Evolutionary conservation across 768 basidiomycete species (phyloP).

Genomic region (Russula ochroleuca): DNA sequence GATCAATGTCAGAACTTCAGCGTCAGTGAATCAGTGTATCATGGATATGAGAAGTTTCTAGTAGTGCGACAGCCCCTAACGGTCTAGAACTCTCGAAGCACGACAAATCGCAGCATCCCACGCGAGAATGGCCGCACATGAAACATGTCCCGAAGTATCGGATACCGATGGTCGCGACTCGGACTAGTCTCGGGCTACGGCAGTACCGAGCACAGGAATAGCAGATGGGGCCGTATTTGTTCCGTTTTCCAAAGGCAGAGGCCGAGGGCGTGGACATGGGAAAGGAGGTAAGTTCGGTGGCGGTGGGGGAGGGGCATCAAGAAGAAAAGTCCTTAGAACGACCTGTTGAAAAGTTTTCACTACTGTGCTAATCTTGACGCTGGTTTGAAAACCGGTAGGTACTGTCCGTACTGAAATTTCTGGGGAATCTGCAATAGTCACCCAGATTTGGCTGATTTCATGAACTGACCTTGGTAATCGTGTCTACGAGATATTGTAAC

Average conservation of each 20-base stretch:
- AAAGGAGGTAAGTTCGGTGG: too few relatives aligned
- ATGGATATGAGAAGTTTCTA: too few relatives aligned
- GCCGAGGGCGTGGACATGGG: conserved; percentile 51
- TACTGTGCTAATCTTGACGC: too few relatives aligned
- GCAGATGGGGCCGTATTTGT: conserved; percentile 49
- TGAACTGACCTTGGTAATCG: too few relatives aligned
- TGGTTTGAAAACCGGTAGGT: too few relatives aligned
- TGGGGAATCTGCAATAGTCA: too few relatives aligned
- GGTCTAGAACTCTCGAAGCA: conserved; percentile 90
- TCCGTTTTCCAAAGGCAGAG: conserved; percentile 64
- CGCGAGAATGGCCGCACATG: conserved; percentile 87
- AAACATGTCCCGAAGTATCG: conserved; percentile 94
- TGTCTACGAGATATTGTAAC: too few relatives aligned
- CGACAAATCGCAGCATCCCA: conserved; percentile 90
- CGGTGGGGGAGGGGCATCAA: conserved; percentile 53
- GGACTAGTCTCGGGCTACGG: conserved; percentile 39
- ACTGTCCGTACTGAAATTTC: too few relatives aligned
- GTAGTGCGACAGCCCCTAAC: conserved; percentile 68
- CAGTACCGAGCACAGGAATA: conserved; percentile 32
- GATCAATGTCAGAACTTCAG: too few relatives aligned
- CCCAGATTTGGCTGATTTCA: too few relatives aligned
- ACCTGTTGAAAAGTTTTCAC: conserved; percentile 53
- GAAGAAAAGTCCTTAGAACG: conserved; percentile 47
- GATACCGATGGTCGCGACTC: conserved; percentile 64
- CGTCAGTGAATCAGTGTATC: too few relatives aligned